phyloP scores from a whole-genome alignment of 305 asterid genomes.

The Fraxinus velutina region DNA sequence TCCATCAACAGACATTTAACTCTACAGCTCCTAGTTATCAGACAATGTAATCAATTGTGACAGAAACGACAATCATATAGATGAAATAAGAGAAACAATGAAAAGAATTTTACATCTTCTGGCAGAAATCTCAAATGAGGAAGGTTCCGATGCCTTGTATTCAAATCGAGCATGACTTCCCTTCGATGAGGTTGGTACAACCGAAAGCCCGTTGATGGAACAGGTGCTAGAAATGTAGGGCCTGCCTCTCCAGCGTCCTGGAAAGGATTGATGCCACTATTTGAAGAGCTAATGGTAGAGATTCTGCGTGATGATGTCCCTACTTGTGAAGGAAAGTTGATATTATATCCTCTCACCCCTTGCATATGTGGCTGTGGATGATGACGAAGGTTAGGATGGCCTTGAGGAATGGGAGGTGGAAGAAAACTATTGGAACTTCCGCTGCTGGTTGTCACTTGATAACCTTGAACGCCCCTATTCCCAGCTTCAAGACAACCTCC shows the following conservation, averaged over 20 bases:
- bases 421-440: constrained; percentile 45
- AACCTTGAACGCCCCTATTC: constrained; percentile 50
- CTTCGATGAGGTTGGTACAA: constrained; percentile 62
- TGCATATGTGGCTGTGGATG: constrained; percentile 50
- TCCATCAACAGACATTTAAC: background rate
- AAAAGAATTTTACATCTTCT: constrained; percentile 43
- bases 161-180: constrained; percentile 46
- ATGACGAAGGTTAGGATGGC: constrained; percentile 45
- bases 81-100: background rate
- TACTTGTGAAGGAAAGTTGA: constrained; percentile 52
- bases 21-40: background rate
- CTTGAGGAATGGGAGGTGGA: constrained; percentile 53
- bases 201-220: constrained; percentile 62
- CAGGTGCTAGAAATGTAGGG: constrained; percentile 54
- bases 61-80: background rate
- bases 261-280: constrained; percentile 39
- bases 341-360: constrained; percentile 52
- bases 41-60: background rate
- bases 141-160: constrained; percentile 8
- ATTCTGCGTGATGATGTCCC: constrained; percentile 47
- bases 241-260: constrained; percentile 42
- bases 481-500: constrained; percentile 50
- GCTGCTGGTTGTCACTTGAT: constrained; percentile 43
- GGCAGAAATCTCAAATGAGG: constrained; percentile 36
- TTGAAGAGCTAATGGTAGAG: constrained; percentile 32